Evolutionary conservation across 805 yeast genomes (phyloP), one percentile per base, ranked within the genome.

Genomic region (Pichia californica): DNA sequence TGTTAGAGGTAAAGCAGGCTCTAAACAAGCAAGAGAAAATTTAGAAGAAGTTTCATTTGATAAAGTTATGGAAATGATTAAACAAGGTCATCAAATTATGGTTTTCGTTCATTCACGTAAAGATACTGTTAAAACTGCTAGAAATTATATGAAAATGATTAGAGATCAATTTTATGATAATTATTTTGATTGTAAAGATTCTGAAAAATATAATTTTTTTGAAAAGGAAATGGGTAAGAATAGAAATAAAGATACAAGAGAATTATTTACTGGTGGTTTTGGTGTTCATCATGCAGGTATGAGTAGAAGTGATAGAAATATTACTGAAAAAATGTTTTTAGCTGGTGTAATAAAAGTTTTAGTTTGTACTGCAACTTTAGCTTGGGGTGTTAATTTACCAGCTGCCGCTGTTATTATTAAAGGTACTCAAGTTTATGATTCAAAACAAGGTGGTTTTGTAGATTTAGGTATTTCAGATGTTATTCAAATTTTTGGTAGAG

Each of bases 361-460:
- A 15, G 84, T 95, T 55, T 88, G 96, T 73, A 93, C 99, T 3
- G 95, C 99, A 0, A 93, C 99, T 0, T 74, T 93, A 46, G 99
- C 99, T 0, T 93, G 99, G 99, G 99, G 99, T 75, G 98, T 93
- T 16, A 93, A 93, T 58, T 69, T 93, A 46, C 99, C 99, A 2
- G 99, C 99, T 7, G 97, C 96, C 2, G 96, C 88, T 32, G 99
- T 93, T 18, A 86, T 93, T 49, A 80, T 93, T 27, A 93, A 93
- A 56, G 99, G 99, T 0, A 93, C 99, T 0, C 96, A 91, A 57
- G 88, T 93, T 0, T 93, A 93, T 58, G 95, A 93, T 59, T 74
- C 98, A 0, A 87, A 89, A 59, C 83, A 83, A 41, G 99, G 99
- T 73, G 99, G 99, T 0, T 87, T 81, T 57, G 77, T 83, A 2